phyloP scores from a whole-genome alignment of 2,329 filamentous ascomycete genomes.

The Alternaria sp. region DNA sequence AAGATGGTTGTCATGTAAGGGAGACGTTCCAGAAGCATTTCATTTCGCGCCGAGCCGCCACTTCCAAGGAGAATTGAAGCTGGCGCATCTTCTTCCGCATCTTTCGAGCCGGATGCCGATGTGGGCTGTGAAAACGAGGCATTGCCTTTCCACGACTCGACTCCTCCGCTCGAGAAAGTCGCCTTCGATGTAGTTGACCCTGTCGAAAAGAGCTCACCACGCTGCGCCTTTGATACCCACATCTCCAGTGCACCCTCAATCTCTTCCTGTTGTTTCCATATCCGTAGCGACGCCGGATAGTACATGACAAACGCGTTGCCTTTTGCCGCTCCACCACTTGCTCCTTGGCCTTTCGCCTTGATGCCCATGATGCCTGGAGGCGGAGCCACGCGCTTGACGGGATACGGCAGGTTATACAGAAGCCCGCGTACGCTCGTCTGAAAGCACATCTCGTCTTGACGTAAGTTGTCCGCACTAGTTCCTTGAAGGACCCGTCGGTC shows the following conservation, averaged over 20 bases:
- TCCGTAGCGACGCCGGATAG: slow-evolving; percentile 81
- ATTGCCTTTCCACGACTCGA: slow-evolving; percentile 47
- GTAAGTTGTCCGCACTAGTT: slow-evolving; percentile 71
- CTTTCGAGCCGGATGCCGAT: slow-evolving; percentile 8
- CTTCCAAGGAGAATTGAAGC: slow-evolving; percentile 61
- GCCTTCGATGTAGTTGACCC: slow-evolving; percentile 34
- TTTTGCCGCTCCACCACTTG: slow-evolving; percentile 30
- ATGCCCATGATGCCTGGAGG: slow-evolving; percentile 46
- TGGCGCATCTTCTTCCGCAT: slow-evolving; percentile 18
- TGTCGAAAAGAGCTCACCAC: slow-evolving; percentile 39
- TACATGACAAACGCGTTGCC: slow-evolving; percentile 85
- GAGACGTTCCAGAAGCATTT: slow-evolving; percentile 82
- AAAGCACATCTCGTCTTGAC: slow-evolving; percentile 94
- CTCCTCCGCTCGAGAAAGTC: slow-evolving; percentile 40
- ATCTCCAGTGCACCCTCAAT: slow-evolving; percentile 74
- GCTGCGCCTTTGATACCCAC: slow-evolving; percentile 67
- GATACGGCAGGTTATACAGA: slow-evolving; percentile 81
- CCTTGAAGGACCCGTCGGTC: slow-evolving; percentile 56
- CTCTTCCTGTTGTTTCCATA: slow-evolving; percentile 86
- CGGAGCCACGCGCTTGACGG: slow-evolving; percentile 70
- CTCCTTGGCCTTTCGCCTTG: slow-evolving; percentile 37
- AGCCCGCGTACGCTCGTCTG: slow-evolving; percentile 88
- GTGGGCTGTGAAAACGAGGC: slow-evolving; percentile 18
- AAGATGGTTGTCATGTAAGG: slow-evolving; percentile 80
- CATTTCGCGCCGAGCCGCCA: slow-evolving; percentile 67